A percentile compares a stretch with the other conserved stretches of the same genome.
phyloP scores from a whole-genome alignment of 2,329 filamentous ascomycete genomes.

The Endocalyx cinctus region DNA sequence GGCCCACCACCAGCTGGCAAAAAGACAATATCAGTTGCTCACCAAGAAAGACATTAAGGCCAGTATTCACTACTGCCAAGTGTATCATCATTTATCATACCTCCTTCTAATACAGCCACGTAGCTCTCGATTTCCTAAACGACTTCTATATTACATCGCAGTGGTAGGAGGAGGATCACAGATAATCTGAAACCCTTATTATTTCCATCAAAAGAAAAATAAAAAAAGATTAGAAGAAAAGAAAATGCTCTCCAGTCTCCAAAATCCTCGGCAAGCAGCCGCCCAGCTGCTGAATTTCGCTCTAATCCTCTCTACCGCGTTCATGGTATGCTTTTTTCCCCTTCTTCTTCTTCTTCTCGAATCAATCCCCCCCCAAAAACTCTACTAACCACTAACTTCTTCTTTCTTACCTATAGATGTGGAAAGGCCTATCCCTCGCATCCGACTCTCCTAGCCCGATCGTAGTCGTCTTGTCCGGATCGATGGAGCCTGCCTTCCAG shows the following conservation, averaged over 20 bases:
- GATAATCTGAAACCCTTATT: too few relatives aligned
- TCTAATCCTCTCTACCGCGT: conserved; percentile 83
- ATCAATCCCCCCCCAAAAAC: conserved; percentile 1
- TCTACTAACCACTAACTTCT: background rate
- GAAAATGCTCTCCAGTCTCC: conserved; percentile 67
- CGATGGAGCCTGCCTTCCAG: conserved; percentile 80
- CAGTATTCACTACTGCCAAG: too few relatives aligned
- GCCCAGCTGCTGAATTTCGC: conserved; percentile 85
- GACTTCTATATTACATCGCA: too few relatives aligned
- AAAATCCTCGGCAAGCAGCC: conserved; percentile 75
- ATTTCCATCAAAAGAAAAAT: too few relatives aligned
- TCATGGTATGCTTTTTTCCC: conserved; percentile 60
- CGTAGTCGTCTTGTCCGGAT: conserved; percentile 79
- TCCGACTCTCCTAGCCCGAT: conserved; percentile 74
- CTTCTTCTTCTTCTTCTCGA: background rate
- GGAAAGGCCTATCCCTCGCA: conserved; percentile 80
- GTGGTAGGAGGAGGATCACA: too few relatives aligned
- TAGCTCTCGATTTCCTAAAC: too few relatives aligned
- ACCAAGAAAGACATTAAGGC: too few relatives aligned
- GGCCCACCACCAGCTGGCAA: too few relatives aligned
- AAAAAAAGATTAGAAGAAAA: too few relatives aligned
- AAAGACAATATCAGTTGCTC: too few relatives aligned
- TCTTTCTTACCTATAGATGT: conserved; percentile 48
- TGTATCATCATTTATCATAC: too few relatives aligned
- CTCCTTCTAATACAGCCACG: too few relatives aligned